Conservation (phyloP, 2,329 filamentous ascomycete genomes). For the Hypoxylon sp. region DNA sequence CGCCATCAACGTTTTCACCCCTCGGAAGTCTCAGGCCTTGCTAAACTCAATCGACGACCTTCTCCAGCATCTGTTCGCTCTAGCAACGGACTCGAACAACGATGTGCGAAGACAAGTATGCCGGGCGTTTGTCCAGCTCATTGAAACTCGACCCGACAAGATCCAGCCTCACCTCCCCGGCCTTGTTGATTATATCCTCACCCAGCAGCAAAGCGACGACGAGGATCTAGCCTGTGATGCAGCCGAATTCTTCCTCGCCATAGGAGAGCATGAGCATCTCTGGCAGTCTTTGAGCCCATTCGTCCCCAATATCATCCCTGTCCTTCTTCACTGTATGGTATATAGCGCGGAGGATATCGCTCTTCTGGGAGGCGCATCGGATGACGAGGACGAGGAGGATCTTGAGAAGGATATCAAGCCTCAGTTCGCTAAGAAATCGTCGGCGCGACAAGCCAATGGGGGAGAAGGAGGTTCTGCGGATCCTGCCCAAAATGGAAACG, state of each 20-base stretch:
- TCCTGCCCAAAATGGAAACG: conserved; percentile 64
- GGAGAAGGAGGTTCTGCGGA: conserved; percentile 63
- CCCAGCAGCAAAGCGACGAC: conserved; percentile 88
- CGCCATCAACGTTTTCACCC: conserved; percentile 91
- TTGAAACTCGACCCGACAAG: conserved; percentile 90
- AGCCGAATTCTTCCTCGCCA: conserved; percentile 96
- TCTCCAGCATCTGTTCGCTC: conserved; percentile 82
- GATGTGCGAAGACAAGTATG: conserved; percentile 95
- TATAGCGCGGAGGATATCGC: conserved; percentile 95
- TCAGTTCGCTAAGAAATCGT: conserved; percentile 80
- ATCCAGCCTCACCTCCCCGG: conserved; percentile 88
- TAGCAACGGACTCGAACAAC: conserved; percentile 79
- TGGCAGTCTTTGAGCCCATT: conserved; percentile 82
- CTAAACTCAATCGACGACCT: conserved; percentile 83
- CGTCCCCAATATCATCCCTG: conserved; percentile 86
- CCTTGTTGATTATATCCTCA: conserved; percentile 91
- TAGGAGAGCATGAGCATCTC: conserved; percentile 86
- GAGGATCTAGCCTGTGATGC: conserved; percentile 93
- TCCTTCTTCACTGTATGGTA: conserved; percentile 93
- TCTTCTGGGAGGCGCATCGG: conserved; percentile 82
- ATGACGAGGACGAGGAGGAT: conserved; percentile 93
- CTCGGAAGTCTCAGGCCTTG: conserved; percentile 84
- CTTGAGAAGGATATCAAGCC: conserved; percentile 91
- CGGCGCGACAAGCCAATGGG: conserved; percentile 69
- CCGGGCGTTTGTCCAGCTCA: conserved; percentile 89